Base-by-base conservation (phyloP, 306 rosid species). In the Cicer arietinum region DNA sequence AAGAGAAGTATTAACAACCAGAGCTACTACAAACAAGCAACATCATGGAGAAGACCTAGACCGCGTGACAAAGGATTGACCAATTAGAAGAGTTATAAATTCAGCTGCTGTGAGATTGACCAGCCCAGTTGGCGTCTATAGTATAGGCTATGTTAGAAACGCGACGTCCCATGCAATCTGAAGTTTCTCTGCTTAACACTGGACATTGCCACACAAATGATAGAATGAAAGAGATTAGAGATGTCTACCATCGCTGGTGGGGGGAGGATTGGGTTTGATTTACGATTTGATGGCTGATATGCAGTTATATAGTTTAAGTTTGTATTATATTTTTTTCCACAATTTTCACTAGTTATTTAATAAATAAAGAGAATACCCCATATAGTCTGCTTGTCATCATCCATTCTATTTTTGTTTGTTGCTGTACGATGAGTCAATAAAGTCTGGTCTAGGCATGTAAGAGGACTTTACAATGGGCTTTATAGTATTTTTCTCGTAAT, bases 31-130 rank as follows among this genome's bases (percentile, higher is more conserved):
- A 50, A 89, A 85, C 57, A 84, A 57, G 54, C 82, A 79, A 45
- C 46, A 51, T 74, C 80, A 89, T 6, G 88, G 51, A 58, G 96
- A 94, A 83, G 88, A 81, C 22, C 6, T 83, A 16, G 61, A 75
- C 64, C 74, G 44, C 7, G 80, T 65, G 77, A 66, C 82, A 61
- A 77, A 76, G 87, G 83, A 85, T 73, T 84, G 85, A 89, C 58
- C 74, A 14, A 45, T 58, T 64, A 75, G 54, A 70, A 57, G 58
- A 58, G 47, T 71, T 51, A 51, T 39, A 67, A 40, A 70, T 77
- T 73, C 53, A 54, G 45, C 71, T 75, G 41, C 25, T 40, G 64
- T 40, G 46, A 70, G 60, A 73, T 63, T 43, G 30, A 43, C 47
- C 20, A 44, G 69, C 43, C 78, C 70, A 68, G 68, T 43, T 58